These are phyloP conservation scores for Globisporangium barbulae DNA, from an alignment of 352 stramenopile genomes.

Conservation along the genomic window DNA sequence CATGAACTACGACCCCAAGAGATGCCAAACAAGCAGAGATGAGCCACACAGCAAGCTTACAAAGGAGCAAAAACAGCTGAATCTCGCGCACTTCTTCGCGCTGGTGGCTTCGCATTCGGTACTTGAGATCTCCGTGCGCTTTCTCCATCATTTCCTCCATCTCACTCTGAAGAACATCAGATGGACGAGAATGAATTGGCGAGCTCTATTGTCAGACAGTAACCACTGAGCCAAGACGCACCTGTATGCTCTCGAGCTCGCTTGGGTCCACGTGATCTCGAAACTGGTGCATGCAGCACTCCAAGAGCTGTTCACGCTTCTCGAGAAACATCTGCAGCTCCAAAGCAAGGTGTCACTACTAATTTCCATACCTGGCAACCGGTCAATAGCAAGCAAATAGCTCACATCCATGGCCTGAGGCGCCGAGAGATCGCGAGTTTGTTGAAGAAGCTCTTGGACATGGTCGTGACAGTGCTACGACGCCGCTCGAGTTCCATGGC, in stretches of 20 bases:
- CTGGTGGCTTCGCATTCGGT: constrained; percentile 18
- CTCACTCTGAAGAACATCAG: constrained; percentile 15
- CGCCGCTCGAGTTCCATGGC: constrained; percentile 32
- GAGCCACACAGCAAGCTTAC: background rate
- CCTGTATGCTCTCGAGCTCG: constrained; percentile 25
- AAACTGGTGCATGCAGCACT: constrained; percentile 29
- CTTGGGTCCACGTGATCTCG: constrained; percentile 6
- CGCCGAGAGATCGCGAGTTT: constrained; percentile 31
- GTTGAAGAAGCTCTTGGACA: constrained; percentile 45
- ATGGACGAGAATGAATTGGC: background rate
- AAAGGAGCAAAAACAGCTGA: background rate
- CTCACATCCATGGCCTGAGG: constrained; percentile 29
- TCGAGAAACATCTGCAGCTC: constrained; percentile 21
- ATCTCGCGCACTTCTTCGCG: constrained; percentile 20
- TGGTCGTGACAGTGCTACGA: constrained; percentile 22
- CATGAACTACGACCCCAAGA: constrained; percentile 6
- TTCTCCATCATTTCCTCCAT: constrained; percentile 23
- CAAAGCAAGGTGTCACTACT: background rate
- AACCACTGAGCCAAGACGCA: background rate
- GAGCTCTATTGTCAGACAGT: background rate
- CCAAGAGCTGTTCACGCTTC: constrained; percentile 27
- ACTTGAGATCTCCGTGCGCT: constrained; percentile 19
- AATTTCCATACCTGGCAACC: background rate
- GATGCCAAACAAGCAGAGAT: background rate
- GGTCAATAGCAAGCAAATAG: background rate